Percentiles rank a stretch among this genome's conserved stretches.
Conservation (phyloP, 2,329 filamentous ascomycete genomes). For the Pseudogymnoascus sp. region DNA sequence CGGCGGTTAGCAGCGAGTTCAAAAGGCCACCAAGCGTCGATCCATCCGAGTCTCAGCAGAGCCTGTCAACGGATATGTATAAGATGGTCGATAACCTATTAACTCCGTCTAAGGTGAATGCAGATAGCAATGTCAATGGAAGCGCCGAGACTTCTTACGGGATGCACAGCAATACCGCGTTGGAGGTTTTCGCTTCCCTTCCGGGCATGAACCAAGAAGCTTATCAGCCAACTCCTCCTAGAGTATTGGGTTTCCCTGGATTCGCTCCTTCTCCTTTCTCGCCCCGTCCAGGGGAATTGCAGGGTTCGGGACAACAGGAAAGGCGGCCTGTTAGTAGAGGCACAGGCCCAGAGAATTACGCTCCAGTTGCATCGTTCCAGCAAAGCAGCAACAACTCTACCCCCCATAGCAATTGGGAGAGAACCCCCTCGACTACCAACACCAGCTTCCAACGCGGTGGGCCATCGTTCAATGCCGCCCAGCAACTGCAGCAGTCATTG, state of each 20-base stretch:
- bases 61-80: constrained; percentile 42
- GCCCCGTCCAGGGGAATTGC: constrained; percentile 33
- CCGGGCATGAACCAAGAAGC: constrained; percentile 14
- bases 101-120: constrained; percentile 24
- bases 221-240: constrained; percentile 26
- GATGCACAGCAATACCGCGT: constrained; percentile 46
- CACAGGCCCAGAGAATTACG: not conserved
- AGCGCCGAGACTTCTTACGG: constrained; percentile 44
- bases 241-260: constrained; percentile 33
- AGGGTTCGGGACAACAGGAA: not conserved
- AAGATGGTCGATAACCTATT: constrained; percentile 53
- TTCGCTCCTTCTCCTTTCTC: constrained; percentile 40
- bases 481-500: constrained; percentile 20
- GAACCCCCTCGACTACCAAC: constrained; percentile 27
- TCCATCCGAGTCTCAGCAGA: constrained; percentile 21
- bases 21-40: constrained; percentile 13
- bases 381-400: constrained; percentile 19
- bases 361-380: not conserved
- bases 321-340: not conserved
- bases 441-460: constrained; percentile 20
- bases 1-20: not conserved
- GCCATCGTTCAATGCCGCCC: not conserved
- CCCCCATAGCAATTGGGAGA: not conserved
- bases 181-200: constrained; percentile 42
- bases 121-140: not conserved